A percentile compares a stretch with the other conserved stretches of the same genome.
These are phyloP conservation scores for Fusarium sp. DNA, from an alignment of 2,329 filamentous ascomycete species.

Conservation along the genomic window DNA sequence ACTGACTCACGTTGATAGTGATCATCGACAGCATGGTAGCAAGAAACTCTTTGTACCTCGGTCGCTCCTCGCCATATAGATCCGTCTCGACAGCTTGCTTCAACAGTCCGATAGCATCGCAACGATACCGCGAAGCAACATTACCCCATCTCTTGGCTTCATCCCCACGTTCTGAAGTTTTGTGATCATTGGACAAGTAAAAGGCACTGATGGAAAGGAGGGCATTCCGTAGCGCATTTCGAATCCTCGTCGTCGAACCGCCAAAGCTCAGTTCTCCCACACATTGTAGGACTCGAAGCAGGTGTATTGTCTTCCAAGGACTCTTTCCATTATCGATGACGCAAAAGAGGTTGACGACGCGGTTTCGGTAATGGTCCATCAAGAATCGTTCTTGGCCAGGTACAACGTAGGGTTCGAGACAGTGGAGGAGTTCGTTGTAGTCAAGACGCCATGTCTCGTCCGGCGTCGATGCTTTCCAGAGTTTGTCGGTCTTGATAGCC, in stretches of 20 bases:
- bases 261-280: constrained; percentile 38
- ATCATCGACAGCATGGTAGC: constrained; percentile 45
- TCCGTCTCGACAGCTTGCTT: constrained; percentile 36
- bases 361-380: constrained; percentile 39
- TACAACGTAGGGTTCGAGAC: constrained; percentile 9
- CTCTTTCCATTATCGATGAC: constrained; percentile 42
- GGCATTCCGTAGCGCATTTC: constrained; percentile 36
- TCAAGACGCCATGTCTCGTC: not conserved
- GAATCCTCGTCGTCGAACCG: constrained; percentile 35
- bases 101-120: constrained; percentile 34
- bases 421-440: constrained; percentile 5
- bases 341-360: constrained; percentile 41
- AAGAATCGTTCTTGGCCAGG: constrained; percentile 36
- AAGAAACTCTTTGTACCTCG: constrained; percentile 43
- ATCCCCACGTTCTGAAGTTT: constrained; percentile 10
- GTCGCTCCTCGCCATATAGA: constrained; percentile 11
- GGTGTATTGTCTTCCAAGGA: constrained; percentile 43
- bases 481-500: not conserved
- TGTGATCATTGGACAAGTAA: constrained; percentile 38
- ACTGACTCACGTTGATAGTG: constrained; percentile 36
- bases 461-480: not conserved
- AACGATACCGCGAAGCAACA: constrained; percentile 14
- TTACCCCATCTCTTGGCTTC: constrained; percentile 34
- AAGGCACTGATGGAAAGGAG: constrained; percentile 42
- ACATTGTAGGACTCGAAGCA: constrained; percentile 39